Evolutionary conservation across 805 yeast species (phyloP).

Genomic region (Ogataea sp.): DNA sequence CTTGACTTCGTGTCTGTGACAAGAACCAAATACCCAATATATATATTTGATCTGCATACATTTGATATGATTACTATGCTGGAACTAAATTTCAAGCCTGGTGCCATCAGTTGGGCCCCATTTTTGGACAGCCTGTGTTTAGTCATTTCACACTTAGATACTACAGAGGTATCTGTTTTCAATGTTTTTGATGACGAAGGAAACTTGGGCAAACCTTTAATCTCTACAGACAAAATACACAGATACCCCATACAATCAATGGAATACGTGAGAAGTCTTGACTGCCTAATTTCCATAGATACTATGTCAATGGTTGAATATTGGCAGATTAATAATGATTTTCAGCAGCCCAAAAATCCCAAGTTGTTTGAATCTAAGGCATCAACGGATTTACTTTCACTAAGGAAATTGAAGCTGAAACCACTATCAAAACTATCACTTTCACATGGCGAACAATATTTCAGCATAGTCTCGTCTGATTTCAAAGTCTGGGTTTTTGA

Average conservation of each 20-base stretch:
- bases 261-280: constrained; percentile 12
- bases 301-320: constrained; percentile 27
- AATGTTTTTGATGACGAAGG: constrained; percentile 9
- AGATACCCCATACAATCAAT: constrained; percentile 13
- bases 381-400: constrained; percentile 29
- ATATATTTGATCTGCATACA: constrained; percentile 26
- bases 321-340: constrained; percentile 19
- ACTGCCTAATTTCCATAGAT: constrained; percentile 23
- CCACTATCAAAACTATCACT: constrained; percentile 17
- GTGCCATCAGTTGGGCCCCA: constrained; percentile 12
- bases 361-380: constrained; percentile 27
- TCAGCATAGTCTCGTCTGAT: constrained; percentile 24
- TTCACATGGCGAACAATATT: constrained; percentile 21
- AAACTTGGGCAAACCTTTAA: constrained; percentile 1
- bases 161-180: constrained; percentile 11
- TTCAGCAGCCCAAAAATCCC: constrained; percentile 4
- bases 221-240: constrained; percentile 13
- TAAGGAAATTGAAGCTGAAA: constrained; percentile 24
- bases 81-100: constrained; percentile 19
- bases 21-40: constrained; percentile 4
- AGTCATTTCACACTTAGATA: constrained; percentile 11
- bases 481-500: constrained; percentile 24
- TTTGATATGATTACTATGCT: constrained; percentile 29
- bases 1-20: background rate
- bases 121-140: constrained; percentile 4